Evolutionary conservation across 2,329 filamentous ascomycete species (phyloP).

Genomic region (Colletotrichum agaves): DNA sequence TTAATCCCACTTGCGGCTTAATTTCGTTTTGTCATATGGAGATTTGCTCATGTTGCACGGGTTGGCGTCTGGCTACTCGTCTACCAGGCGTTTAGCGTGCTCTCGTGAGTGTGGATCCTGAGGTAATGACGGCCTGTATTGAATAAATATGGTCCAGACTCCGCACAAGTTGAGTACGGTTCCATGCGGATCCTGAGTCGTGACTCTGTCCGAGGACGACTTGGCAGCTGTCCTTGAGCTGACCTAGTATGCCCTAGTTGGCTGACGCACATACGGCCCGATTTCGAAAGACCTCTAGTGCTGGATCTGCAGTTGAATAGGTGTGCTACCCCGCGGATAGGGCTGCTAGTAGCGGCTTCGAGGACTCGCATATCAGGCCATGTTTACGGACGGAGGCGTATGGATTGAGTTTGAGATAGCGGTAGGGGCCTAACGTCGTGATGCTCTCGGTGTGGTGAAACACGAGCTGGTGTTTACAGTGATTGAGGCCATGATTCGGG

Average conservation of each 20-base stretch:
- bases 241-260: neutral
- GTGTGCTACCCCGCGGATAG: neutral
- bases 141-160: neutral
- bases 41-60: neutral
- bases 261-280: conserved; percentile 6
- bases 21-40: no score
- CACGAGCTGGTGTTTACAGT: neutral
- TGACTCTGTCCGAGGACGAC: neutral
- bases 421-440: neutral
- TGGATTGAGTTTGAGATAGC: neutral
- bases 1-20: neutral
- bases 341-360: conserved; percentile 1
- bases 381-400: conserved; percentile 8
- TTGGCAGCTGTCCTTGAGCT: conserved; percentile 1
- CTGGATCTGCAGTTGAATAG: neutral
- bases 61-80: conserved; percentile 14
- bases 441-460: neutral
- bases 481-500: neutral
- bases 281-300: conserved; percentile 3
- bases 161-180: neutral
- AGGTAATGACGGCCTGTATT: neutral
- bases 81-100: neutral
- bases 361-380: conserved; percentile 14
- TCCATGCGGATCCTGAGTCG: neutral
- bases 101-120: neutral